phyloP scores from a whole-genome alignment of 1,139 yeast species.

The Diutina catenulata region DNA sequence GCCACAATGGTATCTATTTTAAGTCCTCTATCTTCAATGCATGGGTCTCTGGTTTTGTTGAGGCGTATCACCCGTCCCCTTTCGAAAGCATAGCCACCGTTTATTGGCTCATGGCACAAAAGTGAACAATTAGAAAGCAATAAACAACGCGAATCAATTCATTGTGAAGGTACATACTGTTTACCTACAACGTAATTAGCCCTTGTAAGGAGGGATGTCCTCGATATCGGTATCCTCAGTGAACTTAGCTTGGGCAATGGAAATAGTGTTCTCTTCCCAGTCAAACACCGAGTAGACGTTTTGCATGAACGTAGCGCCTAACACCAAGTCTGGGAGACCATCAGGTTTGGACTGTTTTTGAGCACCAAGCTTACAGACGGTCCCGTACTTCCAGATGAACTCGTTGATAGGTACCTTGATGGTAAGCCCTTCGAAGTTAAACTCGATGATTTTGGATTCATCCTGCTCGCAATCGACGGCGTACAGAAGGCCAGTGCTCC shows the following conservation, averaged over 20 bases:
- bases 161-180: no score
- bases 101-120: no score
- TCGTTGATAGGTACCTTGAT: not conserved
- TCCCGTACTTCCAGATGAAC: slow-evolving; percentile 4
- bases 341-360: not conserved
- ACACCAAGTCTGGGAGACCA: slow-evolving; percentile 17
- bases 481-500: not conserved
- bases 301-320: slow-evolving; percentile 23
- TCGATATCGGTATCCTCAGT: slow-evolving; percentile 1
- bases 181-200: no score
- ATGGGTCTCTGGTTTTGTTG: no score
- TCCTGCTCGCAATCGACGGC: slow-evolving; percentile 3
- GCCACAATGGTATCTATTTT: no score
- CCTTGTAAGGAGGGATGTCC: no score
- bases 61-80: no score
- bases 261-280: slow-evolving; percentile 16
- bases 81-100: no score
- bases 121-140: no score
- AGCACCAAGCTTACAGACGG: not conserved
- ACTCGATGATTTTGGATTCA: not conserved
- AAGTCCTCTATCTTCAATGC: no score
- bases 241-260: slow-evolving; percentile 17
- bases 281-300: slow-evolving; percentile 19
- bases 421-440: not conserved
- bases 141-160: no score